Evolutionary conservation across 2,329 filamentous ascomycete species (phyloP).

Genomic region (Penicillium sp.): DNA sequence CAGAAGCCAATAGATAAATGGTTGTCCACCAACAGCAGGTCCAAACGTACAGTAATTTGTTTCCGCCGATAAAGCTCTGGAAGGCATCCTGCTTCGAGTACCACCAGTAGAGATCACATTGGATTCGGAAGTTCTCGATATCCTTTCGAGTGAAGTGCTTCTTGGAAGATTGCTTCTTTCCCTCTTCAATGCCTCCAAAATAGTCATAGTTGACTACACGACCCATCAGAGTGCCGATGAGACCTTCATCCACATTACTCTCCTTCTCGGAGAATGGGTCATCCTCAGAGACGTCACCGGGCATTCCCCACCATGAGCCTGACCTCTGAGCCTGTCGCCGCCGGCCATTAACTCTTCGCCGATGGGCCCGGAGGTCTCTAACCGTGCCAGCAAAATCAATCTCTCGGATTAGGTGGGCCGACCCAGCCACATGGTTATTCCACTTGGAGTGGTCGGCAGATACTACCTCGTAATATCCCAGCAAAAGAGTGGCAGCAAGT

Average conservation of each 20-base stretch:
- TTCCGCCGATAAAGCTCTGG: constrained; percentile 85
- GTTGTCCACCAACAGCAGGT: not conserved
- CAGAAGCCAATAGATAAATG: constrained; percentile 20
- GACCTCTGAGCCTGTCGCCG: constrained; percentile 31
- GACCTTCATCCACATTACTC: constrained; percentile 55
- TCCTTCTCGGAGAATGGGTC: constrained; percentile 46
- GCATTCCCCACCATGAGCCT: constrained; percentile 25
- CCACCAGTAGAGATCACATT: constrained; percentile 93
- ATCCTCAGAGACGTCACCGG: constrained; percentile 40
- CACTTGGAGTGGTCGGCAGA: constrained; percentile 92
- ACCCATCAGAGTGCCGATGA: constrained; percentile 62
- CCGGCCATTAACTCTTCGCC: constrained; percentile 47
- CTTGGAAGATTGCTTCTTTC: constrained; percentile 21
- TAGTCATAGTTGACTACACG: constrained; percentile 60
- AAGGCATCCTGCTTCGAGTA: constrained; percentile 93
- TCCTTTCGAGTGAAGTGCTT: constrained; percentile 56
- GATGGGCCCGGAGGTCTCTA: constrained; percentile 67
- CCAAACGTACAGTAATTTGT: constrained; percentile 73
- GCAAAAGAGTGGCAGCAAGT: constrained; percentile 80
- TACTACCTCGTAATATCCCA: constrained; percentile 94
- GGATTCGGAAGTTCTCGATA: constrained; percentile 74
- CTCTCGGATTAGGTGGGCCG: constrained; percentile 77
- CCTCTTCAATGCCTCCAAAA: constrained; percentile 52
- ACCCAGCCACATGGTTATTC: constrained; percentile 88
- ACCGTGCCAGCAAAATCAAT: constrained; percentile 77